phyloP scores from a whole-genome alignment of 2,329 filamentous ascomycete species.

The Aspergillus caelatus region DNA sequence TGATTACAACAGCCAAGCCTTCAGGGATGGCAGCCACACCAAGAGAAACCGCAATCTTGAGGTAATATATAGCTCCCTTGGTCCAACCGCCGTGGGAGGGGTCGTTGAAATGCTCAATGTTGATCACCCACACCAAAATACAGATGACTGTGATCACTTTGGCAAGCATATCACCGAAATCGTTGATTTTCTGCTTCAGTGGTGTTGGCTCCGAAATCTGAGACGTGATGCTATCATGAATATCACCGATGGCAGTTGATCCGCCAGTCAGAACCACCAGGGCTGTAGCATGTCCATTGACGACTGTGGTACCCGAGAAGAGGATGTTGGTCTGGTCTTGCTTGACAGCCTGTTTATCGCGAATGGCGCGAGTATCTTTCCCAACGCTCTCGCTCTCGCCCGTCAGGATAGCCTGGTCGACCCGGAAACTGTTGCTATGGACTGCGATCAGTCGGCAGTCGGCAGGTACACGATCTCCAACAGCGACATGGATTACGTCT shows the following conservation, averaged over 20 bases:
- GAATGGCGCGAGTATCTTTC: conserved; percentile 72
- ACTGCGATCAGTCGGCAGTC: conserved; percentile 89
- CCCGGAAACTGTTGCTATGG: conserved; percentile 94
- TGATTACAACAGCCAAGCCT: conserved; percentile 96
- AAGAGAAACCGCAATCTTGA: conserved; percentile 98
- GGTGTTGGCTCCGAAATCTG: conserved; percentile 98
- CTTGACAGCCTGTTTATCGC: conserved; percentile 84
- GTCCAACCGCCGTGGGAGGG: conserved; percentile 89
- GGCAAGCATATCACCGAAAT: conserved; percentile 92
- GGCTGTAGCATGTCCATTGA: conserved; percentile 88
- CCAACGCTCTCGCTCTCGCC: conserved; percentile 96
- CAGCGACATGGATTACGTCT: conserved; percentile 82
- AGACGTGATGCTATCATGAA: conserved; percentile 96
- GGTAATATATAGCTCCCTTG: conserved; percentile 98
- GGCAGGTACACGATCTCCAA: conserved; percentile 91
- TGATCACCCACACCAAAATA: conserved; percentile 96
- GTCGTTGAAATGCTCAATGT: conserved; percentile 95
- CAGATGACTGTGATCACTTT: conserved; percentile 99
- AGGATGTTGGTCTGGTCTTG: conserved; percentile 98
- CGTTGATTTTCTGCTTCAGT: conserved; percentile 97
- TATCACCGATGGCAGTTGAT: conserved; percentile 94
- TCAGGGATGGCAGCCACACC: conserved; percentile 98
- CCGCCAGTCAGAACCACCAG: conserved; percentile 87
- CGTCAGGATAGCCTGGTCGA: conserved; percentile 96
- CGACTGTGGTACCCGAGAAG: conserved; percentile 97